Percentiles rank a stretch among this genome's conserved stretches.
phyloP scores from a whole-genome alignment of 805 yeast genomes.

The Maudiozyma saulgeensis region DNA sequence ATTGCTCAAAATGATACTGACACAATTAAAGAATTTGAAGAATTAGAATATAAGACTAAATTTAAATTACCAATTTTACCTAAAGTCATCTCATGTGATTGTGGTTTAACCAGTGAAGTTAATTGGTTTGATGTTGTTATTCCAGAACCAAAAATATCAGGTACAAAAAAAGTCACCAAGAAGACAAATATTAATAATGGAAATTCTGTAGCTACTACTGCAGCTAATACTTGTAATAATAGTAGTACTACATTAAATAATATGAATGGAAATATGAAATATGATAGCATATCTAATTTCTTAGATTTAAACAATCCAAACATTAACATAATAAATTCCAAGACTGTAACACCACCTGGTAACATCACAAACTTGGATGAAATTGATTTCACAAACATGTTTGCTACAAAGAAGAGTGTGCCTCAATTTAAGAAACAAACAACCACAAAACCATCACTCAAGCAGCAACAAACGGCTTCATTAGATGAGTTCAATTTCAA shows the following conservation, averaged over 20 bases:
- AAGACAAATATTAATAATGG: neutral
- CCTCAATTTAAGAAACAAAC: neutral
- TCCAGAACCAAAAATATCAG: conserved; percentile 15
- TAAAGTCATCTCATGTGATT: conserved; percentile 27
- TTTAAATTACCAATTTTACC: conserved; percentile 25
- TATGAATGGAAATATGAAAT: neutral
- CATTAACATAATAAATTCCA: neutral
- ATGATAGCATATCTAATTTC: neutral
- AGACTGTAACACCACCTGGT: neutral
- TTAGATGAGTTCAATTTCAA: neutral
- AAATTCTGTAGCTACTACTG: neutral
- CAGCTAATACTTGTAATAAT: neutral
- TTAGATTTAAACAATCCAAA: neutral
- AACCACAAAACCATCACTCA: neutral
- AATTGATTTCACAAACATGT: conserved; percentile 28
- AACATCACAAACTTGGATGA: conserved; percentile 15
- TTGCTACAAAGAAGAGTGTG: conserved; percentile 7
- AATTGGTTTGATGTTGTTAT: conserved; percentile 24
- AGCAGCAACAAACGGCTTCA: neutral
- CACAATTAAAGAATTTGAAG: conserved; percentile 26
- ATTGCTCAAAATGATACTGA: conserved; percentile 19
- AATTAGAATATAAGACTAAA: conserved; percentile 24
- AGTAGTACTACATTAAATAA: neutral
- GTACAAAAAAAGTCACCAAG: conserved; percentile 4
- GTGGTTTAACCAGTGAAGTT: conserved; percentile 30